Evolutionary conservation across 2,329 filamentous ascomycete genomes (phyloP), one percentile per base, ranked within the genome.

Genomic region (Neoarthrinium moseri): DNA sequence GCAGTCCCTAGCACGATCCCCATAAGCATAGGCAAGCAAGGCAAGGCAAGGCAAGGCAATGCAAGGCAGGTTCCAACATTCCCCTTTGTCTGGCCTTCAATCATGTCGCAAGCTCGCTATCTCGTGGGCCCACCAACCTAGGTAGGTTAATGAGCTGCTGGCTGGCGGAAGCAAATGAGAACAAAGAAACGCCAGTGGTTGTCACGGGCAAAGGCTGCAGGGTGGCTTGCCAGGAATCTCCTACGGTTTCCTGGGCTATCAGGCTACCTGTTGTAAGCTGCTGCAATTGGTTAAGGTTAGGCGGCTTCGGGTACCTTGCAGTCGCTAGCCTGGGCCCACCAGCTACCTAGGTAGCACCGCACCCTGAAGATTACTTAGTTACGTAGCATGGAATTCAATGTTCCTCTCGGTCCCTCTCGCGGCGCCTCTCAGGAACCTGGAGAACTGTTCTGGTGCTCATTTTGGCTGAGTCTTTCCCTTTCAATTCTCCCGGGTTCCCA

Each of bases 1-100:
- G 29, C 17, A 33, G 21, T 43, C 23, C 40, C 27, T n/a, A 43
- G 40, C 32, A 43, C 40, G 27, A 43, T 43, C 33, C 30, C 40
- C 32, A 43, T 43, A 20, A 43, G 7, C 15, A n/a, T 13, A 23
- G 21, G n/a, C n/a, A n/a, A n/a, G n/a, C n/a, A n/a, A n/a, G n/a
- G n/a, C n/a, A n/a, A n/a, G n/a, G n/a, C n/a, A n/a, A n/a, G n/a
- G n/a, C n/a, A n/a, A n/a, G n/a, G n/a, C n/a, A n/a, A n/a, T n/a
- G n/a, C n/a, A n/a, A n/a, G n/a, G n/a, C 12, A 8, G 21, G 12
- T 22, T 13, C n/a, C 5, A 30, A 43, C 15, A 33, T 13, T 34
- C 15, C 12, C n/a, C 40, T 33, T 43, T 42, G 15, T n/a, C 15
- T 22, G 10, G 30, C 6, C 40, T n/a, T 8, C 37, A 12, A 43